These are phyloP conservation scores for Sparassis latifolia DNA, from an alignment of 1,284 basidiomycete species.

Conservation along the genomic window DNA sequence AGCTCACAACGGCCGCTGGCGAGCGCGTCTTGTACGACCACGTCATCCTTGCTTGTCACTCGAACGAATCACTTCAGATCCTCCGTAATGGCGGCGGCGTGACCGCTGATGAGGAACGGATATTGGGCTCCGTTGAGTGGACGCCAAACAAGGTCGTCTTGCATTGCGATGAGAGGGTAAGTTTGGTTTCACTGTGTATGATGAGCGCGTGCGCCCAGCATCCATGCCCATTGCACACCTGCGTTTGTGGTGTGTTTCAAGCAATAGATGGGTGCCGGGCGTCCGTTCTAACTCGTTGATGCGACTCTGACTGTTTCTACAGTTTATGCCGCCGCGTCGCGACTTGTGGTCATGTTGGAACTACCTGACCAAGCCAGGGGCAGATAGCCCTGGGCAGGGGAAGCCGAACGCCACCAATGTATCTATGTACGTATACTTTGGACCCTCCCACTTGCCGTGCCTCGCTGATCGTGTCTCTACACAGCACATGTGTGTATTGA, in stretches of 20 bases:
- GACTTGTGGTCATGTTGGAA: conserved; percentile 74
- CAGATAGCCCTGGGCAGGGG: conserved; percentile 27
- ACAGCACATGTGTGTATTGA: too few relatives aligned
- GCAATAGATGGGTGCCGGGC: too few relatives aligned
- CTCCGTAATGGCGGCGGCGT: conserved; percentile 46
- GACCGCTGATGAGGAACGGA: conserved; percentile 48
- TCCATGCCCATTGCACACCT: background rate
- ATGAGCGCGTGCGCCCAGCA: too few relatives aligned
- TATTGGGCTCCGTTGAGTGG: conserved; percentile 61
- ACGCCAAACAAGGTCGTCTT: conserved; percentile 65
- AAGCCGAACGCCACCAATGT: conserved; percentile 54
- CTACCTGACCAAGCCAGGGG: conserved; percentile 51
- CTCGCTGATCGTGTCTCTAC: too few relatives aligned
- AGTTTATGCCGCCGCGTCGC: conserved; percentile 63
- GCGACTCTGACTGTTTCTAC: background rate
- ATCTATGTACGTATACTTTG: conserved; percentile 43
- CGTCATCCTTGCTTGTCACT: conserved; percentile 76
- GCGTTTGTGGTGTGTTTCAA: too few relatives aligned
- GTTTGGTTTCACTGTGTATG: background rate
- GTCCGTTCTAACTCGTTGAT: background rate
- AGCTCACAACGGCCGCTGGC: conserved; percentile 39
- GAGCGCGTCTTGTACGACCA: conserved; percentile 53
- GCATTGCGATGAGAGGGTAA: conserved; percentile 58
- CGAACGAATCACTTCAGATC: conserved; percentile 59
- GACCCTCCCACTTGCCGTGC: too few relatives aligned